Evolutionary conservation across 768 basidiomycete genomes (phyloP).

Genomic region (Boletus pseudo-olivaceus): DNA sequence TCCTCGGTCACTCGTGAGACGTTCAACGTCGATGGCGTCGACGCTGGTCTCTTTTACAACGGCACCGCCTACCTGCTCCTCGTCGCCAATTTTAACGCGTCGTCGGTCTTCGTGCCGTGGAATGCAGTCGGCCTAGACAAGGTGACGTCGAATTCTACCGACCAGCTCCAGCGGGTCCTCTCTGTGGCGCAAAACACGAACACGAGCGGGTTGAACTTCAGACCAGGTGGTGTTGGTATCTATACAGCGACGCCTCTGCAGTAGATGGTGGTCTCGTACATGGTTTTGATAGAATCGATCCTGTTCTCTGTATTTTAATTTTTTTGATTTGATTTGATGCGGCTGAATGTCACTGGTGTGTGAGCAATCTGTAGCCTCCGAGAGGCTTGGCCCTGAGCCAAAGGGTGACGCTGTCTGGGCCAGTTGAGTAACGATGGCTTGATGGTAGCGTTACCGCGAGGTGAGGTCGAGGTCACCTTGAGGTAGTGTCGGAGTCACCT

Average conservation of each 20-base stretch:
- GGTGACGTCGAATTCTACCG: slow-evolving; percentile 12
- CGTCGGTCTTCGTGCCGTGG: slow-evolving; percentile 14
- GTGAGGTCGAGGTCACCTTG: neutral
- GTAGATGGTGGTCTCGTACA: too few relatives aligned
- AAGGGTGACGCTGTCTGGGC: too few relatives aligned
- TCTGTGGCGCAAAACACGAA: slow-evolving; percentile 14
- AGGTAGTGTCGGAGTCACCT: neutral
- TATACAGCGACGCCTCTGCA: slow-evolving; percentile 14
- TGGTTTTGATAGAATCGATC: too few relatives aligned
- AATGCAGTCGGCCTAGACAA: slow-evolving; percentile 11
- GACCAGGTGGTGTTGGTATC: slow-evolving; percentile 19
- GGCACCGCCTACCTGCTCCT: slow-evolving; percentile 23
- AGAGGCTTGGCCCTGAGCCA: too few relatives aligned
- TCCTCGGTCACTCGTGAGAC: slow-evolving; percentile 1
- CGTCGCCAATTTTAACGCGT: slow-evolving; percentile 8
- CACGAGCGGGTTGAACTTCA: slow-evolving; percentile 19
- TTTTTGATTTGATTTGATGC: too few relatives aligned
- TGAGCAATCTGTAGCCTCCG: too few relatives aligned
- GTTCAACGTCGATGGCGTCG: slow-evolving; percentile 21
- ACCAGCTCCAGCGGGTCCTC: slow-evolving; percentile 17
- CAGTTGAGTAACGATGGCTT: too few relatives aligned
- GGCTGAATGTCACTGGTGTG: too few relatives aligned
- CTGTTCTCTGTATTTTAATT: too few relatives aligned
- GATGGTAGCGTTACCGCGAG: neutral
- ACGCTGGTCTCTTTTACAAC: slow-evolving; percentile 22